These are phyloP conservation scores for Cunninghamia lanceolata DNA, from an alignment of 75 land plant genomes.

Conservation along the genomic window DNA sequence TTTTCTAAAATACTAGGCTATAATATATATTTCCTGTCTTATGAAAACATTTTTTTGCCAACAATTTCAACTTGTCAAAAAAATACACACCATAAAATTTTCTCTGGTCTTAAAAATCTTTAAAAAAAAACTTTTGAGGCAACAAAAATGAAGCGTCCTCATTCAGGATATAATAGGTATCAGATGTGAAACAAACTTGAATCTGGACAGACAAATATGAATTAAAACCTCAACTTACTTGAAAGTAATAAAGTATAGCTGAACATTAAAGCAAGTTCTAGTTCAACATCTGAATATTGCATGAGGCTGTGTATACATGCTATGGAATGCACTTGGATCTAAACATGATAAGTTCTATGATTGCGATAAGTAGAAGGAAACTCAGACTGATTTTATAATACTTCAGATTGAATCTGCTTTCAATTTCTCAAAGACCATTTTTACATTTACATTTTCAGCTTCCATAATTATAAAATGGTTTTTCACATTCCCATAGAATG, in stretches of 20 bases:
- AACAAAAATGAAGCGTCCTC: neutral
- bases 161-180: neutral
- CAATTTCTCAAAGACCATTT: neutral
- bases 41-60: neutral
- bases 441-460: neutral
- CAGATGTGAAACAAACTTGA: neutral
- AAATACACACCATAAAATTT: no score
- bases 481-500: neutral
- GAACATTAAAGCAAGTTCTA: neutral
- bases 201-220: neutral
- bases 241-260: neutral
- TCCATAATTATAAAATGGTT: neutral
- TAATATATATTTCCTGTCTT: neutral
- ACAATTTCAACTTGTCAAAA: neutral
- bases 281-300: neutral
- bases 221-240: neutral
- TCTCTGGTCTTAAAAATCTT: neutral
- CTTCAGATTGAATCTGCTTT: neutral
- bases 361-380: neutral
- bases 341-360: neutral
- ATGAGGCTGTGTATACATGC: neutral
- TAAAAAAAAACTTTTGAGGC: neutral
- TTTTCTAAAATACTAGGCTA: neutral
- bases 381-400: neutral
- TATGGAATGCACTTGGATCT: neutral